These are phyloP conservation scores for Tubosaeta sp. DNA, from an alignment of 768 basidiomycete species.

Conservation along the genomic window DNA sequence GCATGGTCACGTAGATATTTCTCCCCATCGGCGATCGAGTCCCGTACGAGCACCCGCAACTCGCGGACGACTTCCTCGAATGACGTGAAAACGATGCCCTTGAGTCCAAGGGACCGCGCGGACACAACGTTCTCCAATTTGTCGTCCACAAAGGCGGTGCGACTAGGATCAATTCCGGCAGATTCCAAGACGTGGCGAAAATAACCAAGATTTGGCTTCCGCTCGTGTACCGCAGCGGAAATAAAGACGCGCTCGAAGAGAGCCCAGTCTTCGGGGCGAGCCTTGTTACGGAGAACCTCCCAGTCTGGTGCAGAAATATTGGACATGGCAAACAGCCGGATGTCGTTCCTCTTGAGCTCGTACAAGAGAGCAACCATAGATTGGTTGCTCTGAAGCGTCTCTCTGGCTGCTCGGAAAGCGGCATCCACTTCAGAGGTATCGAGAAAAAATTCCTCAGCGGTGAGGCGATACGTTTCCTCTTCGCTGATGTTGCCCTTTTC, in stretches of 20 bases:
- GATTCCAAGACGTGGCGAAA: conserved; percentile 14
- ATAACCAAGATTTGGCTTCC: conserved; percentile 20
- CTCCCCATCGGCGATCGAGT: conserved; percentile 10
- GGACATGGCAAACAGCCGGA: too few species aligned
- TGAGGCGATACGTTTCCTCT: too few species aligned
- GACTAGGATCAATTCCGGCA: conserved; percentile 15
- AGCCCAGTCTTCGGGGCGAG: conserved; percentile 11
- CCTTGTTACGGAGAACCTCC: conserved; percentile 16
- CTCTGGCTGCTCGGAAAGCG: too few species aligned
- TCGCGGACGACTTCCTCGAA: too few species aligned
- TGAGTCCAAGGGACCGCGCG: background rate
- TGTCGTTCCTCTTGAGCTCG: too few species aligned
- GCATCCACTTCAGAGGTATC: too few species aligned
- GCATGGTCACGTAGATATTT: conserved; percentile 11
- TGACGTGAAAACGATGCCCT: too few species aligned
- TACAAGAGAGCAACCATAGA: too few species aligned
- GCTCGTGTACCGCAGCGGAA: conserved; percentile 13
- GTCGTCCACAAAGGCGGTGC: conserved; percentile 21
- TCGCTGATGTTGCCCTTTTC: too few species aligned
- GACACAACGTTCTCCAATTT: conserved; percentile 20
- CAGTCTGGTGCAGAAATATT: conserved; percentile 12
- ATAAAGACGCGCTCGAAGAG: conserved; percentile 22
- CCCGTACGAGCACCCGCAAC: too few species aligned
- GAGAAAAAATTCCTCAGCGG: too few species aligned
- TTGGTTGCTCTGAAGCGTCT: too few species aligned